Evolutionary conservation across 2,329 filamentous ascomycete genomes (phyloP).

Genomic region (Harringtonia lauricola): DNA sequence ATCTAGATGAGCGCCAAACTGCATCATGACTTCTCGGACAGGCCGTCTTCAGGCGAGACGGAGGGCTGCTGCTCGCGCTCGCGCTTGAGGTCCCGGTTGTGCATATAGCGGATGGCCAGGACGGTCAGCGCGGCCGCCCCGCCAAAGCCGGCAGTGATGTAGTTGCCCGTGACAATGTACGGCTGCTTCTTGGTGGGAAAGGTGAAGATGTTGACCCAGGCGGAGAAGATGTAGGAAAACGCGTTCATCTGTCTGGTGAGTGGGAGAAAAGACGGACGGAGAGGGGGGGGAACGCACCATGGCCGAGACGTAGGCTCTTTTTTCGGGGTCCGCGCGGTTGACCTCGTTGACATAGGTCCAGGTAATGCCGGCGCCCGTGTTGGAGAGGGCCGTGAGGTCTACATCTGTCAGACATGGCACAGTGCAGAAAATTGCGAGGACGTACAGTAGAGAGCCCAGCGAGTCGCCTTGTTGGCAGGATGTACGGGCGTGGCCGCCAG

Average conservation of each 20-base stretch:
- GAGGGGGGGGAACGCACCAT: slow-evolving; percentile 9
- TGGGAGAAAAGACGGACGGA: not conserved
- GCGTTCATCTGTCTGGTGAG: slow-evolving; percentile 16
- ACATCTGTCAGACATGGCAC: not conserved
- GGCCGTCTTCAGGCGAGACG: not conserved
- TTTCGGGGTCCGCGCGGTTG: slow-evolving; percentile 16
- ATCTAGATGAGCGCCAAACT: no score
- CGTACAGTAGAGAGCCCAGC: slow-evolving; percentile 16
- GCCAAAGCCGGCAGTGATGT: slow-evolving; percentile 17
- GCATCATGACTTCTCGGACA: no score
- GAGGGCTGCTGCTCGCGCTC: not conserved
- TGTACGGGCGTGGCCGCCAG: slow-evolving; percentile 16
- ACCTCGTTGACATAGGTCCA: slow-evolving; percentile 18
- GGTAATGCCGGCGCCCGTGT: slow-evolving; percentile 14
- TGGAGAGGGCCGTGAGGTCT: slow-evolving; percentile 14
- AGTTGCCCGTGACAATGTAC: slow-evolving; percentile 18
- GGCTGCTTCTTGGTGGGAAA: slow-evolving; percentile 18
- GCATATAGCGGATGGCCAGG: slow-evolving; percentile 13
- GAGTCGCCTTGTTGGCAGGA: slow-evolving; percentile 10
- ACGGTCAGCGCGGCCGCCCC: slow-evolving; percentile 8
- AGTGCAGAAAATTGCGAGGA: not conserved
- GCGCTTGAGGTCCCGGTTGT: slow-evolving; percentile 12
- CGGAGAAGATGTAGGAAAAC: slow-evolving; percentile 18
- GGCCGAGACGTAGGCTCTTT: slow-evolving; percentile 17
- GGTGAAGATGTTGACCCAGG: slow-evolving; percentile 19